Conservation (phyloP, 441 rosid genomes). For the Gossypium trilobum region DNA sequence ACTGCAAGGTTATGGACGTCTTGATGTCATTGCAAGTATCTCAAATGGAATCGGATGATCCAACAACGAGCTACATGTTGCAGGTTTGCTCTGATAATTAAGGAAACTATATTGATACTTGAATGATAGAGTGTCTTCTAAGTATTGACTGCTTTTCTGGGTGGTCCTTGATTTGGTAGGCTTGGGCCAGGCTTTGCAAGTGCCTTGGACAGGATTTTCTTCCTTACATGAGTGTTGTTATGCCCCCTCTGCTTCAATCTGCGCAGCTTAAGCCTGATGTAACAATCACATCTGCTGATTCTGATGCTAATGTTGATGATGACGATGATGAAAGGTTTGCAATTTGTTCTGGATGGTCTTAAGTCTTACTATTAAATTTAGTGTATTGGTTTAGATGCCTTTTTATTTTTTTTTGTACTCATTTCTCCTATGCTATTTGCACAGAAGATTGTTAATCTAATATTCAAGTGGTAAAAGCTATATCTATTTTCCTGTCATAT, state of each 20-base stretch:
- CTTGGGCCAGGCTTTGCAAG: slow-evolving; percentile 52
- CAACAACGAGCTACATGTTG: slow-evolving; percentile 40
- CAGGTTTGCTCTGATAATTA: slow-evolving; percentile 24
- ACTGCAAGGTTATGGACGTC: slow-evolving; percentile 40
- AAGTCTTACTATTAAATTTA: neutral
- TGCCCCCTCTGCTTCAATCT: slow-evolving; percentile 47
- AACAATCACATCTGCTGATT: slow-evolving; percentile 39
- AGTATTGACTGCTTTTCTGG: neutral
- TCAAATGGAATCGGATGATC: slow-evolving; percentile 39
- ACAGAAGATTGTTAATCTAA: neutral
- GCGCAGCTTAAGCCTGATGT: slow-evolving; percentile 47
- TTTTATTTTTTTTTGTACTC: neutral
- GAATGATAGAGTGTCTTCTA: neutral
- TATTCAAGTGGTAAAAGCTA: neutral
- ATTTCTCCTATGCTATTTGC: neutral
- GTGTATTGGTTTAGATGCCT: slow-evolving; percentile 2
- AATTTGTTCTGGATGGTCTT: slow-evolving; percentile 9
- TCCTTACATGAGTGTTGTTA: slow-evolving; percentile 43
- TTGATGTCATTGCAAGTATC: slow-evolving; percentile 40
- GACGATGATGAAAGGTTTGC: slow-evolving; percentile 47
- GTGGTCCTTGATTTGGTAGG: slow-evolving; percentile 25
- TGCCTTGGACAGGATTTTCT: slow-evolving; percentile 48
- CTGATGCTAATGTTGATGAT: slow-evolving; percentile 38
- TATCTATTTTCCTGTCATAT: neutral
- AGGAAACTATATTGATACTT: neutral